Evolutionary conservation across 2,329 filamentous ascomycete genomes (phyloP).

Genomic region (Epichloe uncinata): DNA sequence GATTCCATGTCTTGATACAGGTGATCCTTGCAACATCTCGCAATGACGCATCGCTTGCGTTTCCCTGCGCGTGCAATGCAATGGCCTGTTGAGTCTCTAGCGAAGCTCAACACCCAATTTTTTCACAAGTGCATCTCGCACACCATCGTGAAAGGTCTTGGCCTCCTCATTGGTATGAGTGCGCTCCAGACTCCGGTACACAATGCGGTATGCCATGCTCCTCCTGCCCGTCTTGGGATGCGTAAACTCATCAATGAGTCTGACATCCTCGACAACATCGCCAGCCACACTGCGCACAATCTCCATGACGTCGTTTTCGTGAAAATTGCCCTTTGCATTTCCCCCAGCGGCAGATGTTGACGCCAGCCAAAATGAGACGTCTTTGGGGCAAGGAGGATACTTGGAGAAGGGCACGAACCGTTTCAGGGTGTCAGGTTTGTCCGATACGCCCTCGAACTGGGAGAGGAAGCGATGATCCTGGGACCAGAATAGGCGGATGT

Average conservation of each 20-base stretch:
- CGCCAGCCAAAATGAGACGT: constrained; percentile 83
- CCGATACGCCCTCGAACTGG: constrained; percentile 60
- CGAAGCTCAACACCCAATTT: constrained; percentile 59
- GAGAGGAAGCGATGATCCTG: constrained; percentile 69
- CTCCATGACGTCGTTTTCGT: constrained; percentile 97
- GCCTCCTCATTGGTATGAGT: constrained; percentile 77
- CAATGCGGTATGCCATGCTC: constrained; percentile 85
- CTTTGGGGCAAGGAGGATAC: constrained; percentile 77
- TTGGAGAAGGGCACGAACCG: constrained; percentile 83
- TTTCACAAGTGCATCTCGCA: constrained; percentile 51
- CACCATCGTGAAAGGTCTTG: constrained; percentile 59
- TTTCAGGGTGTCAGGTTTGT: constrained; percentile 32
- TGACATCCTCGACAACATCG: constrained; percentile 78
- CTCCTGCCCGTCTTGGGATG: constrained; percentile 73
- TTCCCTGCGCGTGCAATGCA: background rate
- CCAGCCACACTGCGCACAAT: constrained; percentile 73
- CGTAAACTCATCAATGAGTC: constrained; percentile 70
- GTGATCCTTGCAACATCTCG: background rate
- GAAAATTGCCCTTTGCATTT: constrained; percentile 43
- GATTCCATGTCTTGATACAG: background rate
- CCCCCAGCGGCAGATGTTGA: constrained; percentile 35
- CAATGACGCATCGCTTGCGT: background rate
- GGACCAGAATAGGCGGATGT: constrained; percentile 96
- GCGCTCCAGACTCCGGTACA: constrained; percentile 83
- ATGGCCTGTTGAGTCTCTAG: constrained; percentile 7